Conservation (phyloP, 345 rosid genomes). For the Hypericum androsaemum region DNA sequence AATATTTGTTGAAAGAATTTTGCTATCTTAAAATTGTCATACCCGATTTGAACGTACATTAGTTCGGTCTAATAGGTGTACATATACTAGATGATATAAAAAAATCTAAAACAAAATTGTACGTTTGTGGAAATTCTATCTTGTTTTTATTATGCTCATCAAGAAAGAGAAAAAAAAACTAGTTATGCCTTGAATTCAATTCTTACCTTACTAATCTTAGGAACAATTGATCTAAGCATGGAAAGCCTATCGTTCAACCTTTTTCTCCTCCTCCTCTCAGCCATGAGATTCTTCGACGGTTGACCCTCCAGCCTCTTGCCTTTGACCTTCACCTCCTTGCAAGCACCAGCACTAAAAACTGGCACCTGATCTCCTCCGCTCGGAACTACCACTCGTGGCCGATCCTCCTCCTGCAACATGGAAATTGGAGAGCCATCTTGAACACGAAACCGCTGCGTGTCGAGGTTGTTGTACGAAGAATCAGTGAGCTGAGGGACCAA, state of each 20-base stretch:
- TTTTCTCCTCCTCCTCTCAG: conserved; percentile 34
- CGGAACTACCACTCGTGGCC: too few relatives aligned
- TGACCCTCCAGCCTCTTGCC: conserved; percentile 26
- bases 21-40: too few relatives aligned
- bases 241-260: conserved; percentile 29
- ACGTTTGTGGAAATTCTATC: too few relatives aligned
- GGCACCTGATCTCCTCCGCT: conserved; percentile 26
- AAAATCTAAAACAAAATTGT: too few relatives aligned
- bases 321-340: conserved; percentile 20
- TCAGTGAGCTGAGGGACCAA: conserved; percentile 27
- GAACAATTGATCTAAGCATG: conserved; percentile 35
- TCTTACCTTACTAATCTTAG: conserved; percentile 36
- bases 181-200: too few relatives aligned
- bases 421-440: conserved; percentile 27
- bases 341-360: conserved; percentile 22
- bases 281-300: conserved; percentile 35
- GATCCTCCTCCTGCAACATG: conserved; percentile 28
- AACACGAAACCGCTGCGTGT: conserved; percentile 27
- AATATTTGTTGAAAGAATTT: too few relatives aligned
- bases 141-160: too few relatives aligned
- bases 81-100: too few relatives aligned
- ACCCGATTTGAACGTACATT: too few relatives aligned
- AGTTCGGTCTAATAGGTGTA: too few relatives aligned
- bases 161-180: too few relatives aligned
- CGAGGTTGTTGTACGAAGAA: conserved; percentile 27